phyloP scores from a whole-genome alignment of 257 asterid genomes.

The Capsicum baccatum region DNA sequence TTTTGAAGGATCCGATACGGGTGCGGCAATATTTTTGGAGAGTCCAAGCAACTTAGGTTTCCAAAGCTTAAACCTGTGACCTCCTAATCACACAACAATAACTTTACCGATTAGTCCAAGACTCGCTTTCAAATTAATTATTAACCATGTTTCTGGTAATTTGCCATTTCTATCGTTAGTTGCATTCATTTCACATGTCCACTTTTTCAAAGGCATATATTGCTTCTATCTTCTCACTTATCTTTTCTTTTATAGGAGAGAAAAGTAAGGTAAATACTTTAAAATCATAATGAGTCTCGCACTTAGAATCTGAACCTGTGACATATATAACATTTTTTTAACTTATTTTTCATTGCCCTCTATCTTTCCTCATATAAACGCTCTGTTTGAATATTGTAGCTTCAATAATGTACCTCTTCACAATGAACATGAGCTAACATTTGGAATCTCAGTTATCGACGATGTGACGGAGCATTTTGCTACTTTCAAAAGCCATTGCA shows the following conservation, averaged over 20 bases:
- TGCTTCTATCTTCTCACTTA: background rate
- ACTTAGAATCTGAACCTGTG: no score
- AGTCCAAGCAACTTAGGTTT: no score
- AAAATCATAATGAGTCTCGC: no score
- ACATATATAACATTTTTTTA: no score
- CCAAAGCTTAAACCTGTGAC: no score
- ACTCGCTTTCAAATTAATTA: background rate
- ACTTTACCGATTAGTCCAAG: no score
- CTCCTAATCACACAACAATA: no score
- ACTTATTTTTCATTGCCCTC: background rate
- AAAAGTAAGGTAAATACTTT: no score
- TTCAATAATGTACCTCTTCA: background rate
- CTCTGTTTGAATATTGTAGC: background rate
- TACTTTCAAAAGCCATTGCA: conserved; percentile 50
- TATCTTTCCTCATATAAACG: background rate
- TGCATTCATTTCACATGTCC: background rate
- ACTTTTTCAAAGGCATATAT: background rate
- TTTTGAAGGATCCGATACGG: no score
- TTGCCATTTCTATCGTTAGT: background rate
- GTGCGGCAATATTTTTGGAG: no score
- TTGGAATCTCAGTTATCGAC: background rate
- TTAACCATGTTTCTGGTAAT: background rate
- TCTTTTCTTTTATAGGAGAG: no score
- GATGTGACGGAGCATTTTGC: conserved; percentile 27
- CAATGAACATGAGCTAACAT: background rate